A percentile compares a stretch with the other conserved stretches of the same genome.
Evolutionary conservation across 345 rosid genomes (phyloP).

Genomic region (Lepidium didymum): DNA sequence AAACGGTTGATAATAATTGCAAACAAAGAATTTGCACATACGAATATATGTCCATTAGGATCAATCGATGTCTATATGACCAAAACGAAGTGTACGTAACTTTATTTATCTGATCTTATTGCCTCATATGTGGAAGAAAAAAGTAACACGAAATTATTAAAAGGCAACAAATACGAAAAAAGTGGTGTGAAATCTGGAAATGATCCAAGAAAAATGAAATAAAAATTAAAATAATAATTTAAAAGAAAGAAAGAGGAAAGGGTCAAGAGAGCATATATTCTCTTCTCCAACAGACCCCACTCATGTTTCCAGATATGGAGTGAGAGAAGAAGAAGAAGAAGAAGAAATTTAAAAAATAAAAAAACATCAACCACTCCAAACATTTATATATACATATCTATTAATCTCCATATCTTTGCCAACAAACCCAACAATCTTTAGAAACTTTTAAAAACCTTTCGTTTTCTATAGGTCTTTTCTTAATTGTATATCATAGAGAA

Average conservation of each 20-base stretch:
- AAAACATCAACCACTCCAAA: slow-evolving; percentile 37
- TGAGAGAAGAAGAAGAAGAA: slow-evolving; percentile 42
- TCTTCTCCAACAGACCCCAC: slow-evolving; percentile 63
- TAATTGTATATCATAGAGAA: neutral
- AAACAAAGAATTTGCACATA: neutral
- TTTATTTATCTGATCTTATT: slow-evolving; percentile 33
- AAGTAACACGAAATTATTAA: slow-evolving; percentile 13
- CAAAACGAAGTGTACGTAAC: slow-evolving; percentile 14
- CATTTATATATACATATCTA: neutral
- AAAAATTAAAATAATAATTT: slow-evolving; percentile 32
- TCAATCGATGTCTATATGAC: slow-evolving; percentile 15
- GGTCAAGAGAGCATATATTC: slow-evolving; percentile 79
- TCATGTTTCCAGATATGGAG: slow-evolving; percentile 71
- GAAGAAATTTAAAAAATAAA: too few species aligned
- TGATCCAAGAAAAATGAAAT: slow-evolving; percentile 17
- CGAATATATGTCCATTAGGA: slow-evolving; percentile 19
- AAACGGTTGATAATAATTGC: slow-evolving; percentile 12
- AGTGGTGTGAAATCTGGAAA: slow-evolving; percentile 25
- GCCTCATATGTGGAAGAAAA: slow-evolving; percentile 54
- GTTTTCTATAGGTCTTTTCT: too few species aligned
- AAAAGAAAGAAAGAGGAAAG: slow-evolving; percentile 38
- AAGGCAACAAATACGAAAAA: slow-evolving; percentile 10
- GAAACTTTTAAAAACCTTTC: slow-evolving; percentile 9
- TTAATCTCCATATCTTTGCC: slow-evolving; percentile 25
- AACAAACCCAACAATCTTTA: slow-evolving; percentile 31